Base-by-base conservation (phyloP, 495 filamentous ascomycete species). In the Xylona heveae region DNA sequence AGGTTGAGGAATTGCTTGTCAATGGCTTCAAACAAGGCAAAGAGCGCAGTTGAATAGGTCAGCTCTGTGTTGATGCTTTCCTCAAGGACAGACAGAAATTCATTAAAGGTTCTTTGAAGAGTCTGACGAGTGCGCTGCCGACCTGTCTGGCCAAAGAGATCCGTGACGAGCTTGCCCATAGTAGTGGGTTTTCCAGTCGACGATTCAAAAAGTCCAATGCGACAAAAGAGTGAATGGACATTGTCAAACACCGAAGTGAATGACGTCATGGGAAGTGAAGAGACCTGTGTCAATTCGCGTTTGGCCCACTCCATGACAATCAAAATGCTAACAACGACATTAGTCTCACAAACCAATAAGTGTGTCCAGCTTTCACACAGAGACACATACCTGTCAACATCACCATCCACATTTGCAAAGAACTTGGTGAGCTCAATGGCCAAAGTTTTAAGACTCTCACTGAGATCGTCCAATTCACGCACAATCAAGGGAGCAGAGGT, bases 241-340 rank as follows among this genome's bases (percentile, higher is more conserved):
- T 91, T 92, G 50, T 74, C 72, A 41, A 78, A 72, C 43, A 71
- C 59, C 19, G 70, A 62, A 15, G 69, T 62, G 0, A 84, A 54
- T 3, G 74, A 52, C 3, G 59, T 59, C 0, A 64, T 57, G 3
- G 74, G 68, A 13, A 57, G 50, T 7, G 53, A 51, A 4, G 61
- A 58, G n/a, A 72, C 46, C 17, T 66, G 41, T 13, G 57, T 47
- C 6, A 93, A 65, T 52, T 93, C 80, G 30, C 79, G 72, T 44
- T 74, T 72, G 20, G 80, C 78, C 83, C 83, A 93, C 49, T 90
- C 80, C 81, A 93, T 93, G 9, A 84, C 78, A 25, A 85, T 74
- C 18, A 93, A 59, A 36, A 93, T 88, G 33, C 74, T 68, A 23
- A n/a, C 5, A 7, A 8, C 21, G n/a, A n/a, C n/a, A n/a, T n/a